Base-by-base conservation (phyloP, 2,329 filamentous ascomycete genomes). In the Sclerotinia glacialis region DNA sequence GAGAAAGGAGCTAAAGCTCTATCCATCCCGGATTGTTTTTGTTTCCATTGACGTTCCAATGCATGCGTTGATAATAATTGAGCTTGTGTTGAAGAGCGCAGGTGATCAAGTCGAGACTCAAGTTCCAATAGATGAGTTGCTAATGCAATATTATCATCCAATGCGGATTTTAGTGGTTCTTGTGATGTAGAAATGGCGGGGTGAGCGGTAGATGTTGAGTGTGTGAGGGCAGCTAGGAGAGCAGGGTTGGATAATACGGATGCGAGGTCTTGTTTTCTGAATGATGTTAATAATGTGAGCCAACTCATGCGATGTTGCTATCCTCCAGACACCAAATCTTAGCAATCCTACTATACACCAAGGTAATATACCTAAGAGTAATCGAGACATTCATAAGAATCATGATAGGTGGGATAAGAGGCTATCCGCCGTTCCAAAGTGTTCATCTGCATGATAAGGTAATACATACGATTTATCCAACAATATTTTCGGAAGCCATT, bases 1-100 rank as follows among this genome's bases (percentile, higher is more conserved):
- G 91, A 91, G 79, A 96, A 98, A 0, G 91, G 91, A 46, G 87
- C 86, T 68, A 98, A 81, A 8, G 91, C 92, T 62, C 86, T 83
- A 77, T 98, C 95, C 85, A 97, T 95, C 73, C 95, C 92, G 1
- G 86, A 83, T 78, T 98, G 92, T 78, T 95, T 96, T 72, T 90
- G 86, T 65, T 89, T 87, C 91, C 95, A 98, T 74, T 94, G 89
- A n/a, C 93, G 86, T 79, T 98, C 95, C 21, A 97, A 85, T 1
- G 91, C 91, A 73, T 94, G 91, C 28, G 95, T 86, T 14, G 91
- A 85, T 1, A 98, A 83, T 0, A 98, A 85, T 67, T 93, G 89
- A 4, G 92, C 89, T 75, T 96, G 92, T 0, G 91, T 90, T 1
- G 85, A 82, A 37, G 86, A 83, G 66, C 94, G 89, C 73, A 89